Percentiles rank a stretch among this genome's conserved stretches.
These are phyloP conservation scores for Platanthera zijinensis DNA, from an alignment of 106 monocot species.

Conservation along the genomic window DNA sequence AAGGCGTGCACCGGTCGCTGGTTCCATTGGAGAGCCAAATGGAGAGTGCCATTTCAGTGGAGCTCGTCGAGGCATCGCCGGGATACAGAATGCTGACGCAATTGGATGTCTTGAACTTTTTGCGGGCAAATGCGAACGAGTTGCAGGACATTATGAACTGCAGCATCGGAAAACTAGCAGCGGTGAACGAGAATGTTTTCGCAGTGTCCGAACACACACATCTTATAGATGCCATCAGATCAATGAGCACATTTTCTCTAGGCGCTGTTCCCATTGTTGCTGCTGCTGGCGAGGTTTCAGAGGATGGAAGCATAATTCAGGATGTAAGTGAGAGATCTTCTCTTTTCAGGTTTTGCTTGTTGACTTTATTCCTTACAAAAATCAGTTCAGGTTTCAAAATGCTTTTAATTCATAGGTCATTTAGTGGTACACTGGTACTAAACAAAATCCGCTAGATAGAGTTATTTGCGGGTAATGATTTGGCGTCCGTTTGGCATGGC, in stretches of 20 bases:
- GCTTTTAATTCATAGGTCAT: no score
- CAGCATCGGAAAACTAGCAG: slow-evolving; percentile 31
- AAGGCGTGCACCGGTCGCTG: slow-evolving; percentile 77
- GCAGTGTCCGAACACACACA: slow-evolving; percentile 31
- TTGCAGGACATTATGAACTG: slow-evolving; percentile 34
- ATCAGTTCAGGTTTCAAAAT: neutral
- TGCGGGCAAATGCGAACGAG: slow-evolving; percentile 21
- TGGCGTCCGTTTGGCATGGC: no score
- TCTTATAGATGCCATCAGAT: slow-evolving; percentile 46
- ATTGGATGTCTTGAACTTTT: slow-evolving; percentile 57
- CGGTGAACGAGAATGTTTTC: slow-evolving; percentile 35
- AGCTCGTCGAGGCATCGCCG: slow-evolving; percentile 57
- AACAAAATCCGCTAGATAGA: no score
- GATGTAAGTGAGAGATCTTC: slow-evolving; percentile 24
- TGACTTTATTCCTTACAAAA: neutral
- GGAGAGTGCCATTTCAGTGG: slow-evolving; percentile 19
- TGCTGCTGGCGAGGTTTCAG: slow-evolving; percentile 12
- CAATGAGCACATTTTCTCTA: slow-evolving; percentile 42
- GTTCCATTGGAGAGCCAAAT: slow-evolving; percentile 57
- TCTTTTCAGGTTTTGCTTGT: neutral
- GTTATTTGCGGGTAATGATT: no score
- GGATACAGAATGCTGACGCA: slow-evolving; percentile 83
- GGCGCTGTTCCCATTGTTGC: slow-evolving; percentile 49
- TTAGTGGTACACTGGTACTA: no score
- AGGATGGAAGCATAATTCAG: slow-evolving; percentile 20